These are phyloP conservation scores for Chimonanthus praecox DNA, from an alignment of 164 flowering plant genomes.

Conservation along the genomic window DNA sequence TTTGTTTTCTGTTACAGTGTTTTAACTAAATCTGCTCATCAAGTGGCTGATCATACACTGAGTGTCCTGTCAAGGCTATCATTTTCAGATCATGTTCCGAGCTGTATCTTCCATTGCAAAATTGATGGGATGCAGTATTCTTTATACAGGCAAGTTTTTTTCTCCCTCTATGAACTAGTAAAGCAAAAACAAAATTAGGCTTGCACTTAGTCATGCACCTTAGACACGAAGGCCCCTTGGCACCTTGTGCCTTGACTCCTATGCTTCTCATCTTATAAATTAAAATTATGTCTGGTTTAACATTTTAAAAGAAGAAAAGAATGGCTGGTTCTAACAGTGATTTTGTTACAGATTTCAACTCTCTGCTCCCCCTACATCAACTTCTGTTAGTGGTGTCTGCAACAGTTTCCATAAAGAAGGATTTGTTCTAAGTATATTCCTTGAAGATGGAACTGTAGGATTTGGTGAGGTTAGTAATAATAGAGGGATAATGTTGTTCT, in stretches of 20 bases:
- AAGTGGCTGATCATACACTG: constrained; percentile 62
- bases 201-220: too few relatives aligned
- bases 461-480: constrained; percentile 69
- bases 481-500: background rate
- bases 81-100: constrained; percentile 24
- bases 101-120: constrained; percentile 21
- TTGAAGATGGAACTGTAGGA: constrained; percentile 78
- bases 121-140: constrained; percentile 51
- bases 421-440: constrained; percentile 55
- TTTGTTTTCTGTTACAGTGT: constrained; percentile 29
- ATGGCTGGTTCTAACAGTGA: background rate
- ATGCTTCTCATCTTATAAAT: too few relatives aligned
- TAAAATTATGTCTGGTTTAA: too few relatives aligned
- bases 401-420: constrained; percentile 59
- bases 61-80: constrained; percentile 36
- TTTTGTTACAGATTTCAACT: constrained; percentile 58
- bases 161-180: background rate
- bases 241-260: too few relatives aligned
- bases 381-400: constrained; percentile 17
- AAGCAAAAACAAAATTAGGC: background rate
- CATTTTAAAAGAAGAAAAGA: too few relatives aligned
- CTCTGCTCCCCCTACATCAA: constrained; percentile 63
- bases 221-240: too few relatives aligned
- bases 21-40: constrained; percentile 47
- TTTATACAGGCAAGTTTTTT: constrained; percentile 46